Evolutionary conservation across 805 yeast species (phyloP).

Genomic region (Grigorovia jiainica): DNA sequence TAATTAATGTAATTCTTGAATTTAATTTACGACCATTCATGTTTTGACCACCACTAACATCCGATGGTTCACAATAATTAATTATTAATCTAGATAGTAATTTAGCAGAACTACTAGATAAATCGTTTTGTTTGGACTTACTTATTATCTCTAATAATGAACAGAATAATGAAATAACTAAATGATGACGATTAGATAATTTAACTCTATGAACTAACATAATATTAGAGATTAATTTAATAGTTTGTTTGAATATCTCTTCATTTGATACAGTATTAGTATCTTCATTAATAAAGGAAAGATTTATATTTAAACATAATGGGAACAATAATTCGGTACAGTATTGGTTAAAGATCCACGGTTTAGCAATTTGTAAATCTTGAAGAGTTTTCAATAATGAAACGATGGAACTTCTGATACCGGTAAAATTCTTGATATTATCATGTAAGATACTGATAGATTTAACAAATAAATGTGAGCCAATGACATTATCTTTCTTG

Average conservation of each 20-base stretch:
- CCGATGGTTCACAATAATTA: constrained; percentile 64
- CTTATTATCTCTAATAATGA: constrained; percentile 43
- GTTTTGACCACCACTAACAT: constrained; percentile 17
- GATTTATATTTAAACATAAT: constrained; percentile 10
- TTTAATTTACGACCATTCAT: constrained; percentile 34
- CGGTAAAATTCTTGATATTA: constrained; percentile 8
- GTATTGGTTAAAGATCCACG: constrained; percentile 59
- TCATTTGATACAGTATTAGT: constrained; percentile 9
- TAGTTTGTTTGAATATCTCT: constrained; percentile 31
- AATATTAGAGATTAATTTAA: constrained; percentile 48
- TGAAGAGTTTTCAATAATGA: constrained; percentile 30
- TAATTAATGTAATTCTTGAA: constrained; percentile 46
- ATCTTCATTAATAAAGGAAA: background rate
- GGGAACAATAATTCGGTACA: constrained; percentile 47
- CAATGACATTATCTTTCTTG: constrained; percentile 15
- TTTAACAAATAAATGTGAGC: constrained; percentile 20
- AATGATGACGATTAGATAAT: constrained; percentile 63
- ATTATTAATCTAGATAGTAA: constrained; percentile 49
- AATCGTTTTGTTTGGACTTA: constrained; percentile 11
- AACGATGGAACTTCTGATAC: constrained; percentile 4
- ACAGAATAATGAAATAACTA: constrained; percentile 42
- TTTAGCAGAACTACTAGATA: constrained; percentile 33
- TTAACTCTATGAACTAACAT: constrained; percentile 62
- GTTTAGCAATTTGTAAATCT: constrained; percentile 36
- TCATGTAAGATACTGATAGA: constrained; percentile 27